These are phyloP conservation scores for Ceratocystis cacaofunesta DNA, from an alignment of 2,329 filamentous ascomycete species.

Conservation along the genomic window DNA sequence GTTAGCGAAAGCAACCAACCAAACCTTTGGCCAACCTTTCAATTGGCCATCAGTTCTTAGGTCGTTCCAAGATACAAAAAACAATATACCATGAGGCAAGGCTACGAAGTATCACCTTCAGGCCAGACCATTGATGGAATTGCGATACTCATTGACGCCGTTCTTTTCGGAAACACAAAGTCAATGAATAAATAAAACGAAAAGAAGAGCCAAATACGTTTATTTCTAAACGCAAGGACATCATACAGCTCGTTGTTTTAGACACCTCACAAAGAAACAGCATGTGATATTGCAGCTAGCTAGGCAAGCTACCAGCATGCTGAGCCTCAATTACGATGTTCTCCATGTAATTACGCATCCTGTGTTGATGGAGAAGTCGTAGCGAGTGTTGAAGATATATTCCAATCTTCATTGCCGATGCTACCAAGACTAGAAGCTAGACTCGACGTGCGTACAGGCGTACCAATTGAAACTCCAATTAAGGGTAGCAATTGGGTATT, in stretches of 20 bases:
- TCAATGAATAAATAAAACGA: neutral
- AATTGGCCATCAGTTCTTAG: neutral
- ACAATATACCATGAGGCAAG: neutral
- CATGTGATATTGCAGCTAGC: neutral
- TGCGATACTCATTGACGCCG: neutral
- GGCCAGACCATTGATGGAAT: neutral
- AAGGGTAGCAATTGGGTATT: neutral
- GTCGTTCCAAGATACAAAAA: neutral
- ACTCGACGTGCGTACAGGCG: neutral
- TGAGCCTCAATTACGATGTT: neutral
- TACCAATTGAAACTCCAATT: neutral
- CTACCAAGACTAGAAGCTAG: neutral
- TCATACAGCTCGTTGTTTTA: neutral
- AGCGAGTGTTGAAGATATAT: neutral
- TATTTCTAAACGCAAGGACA: neutral
- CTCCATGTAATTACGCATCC: neutral
- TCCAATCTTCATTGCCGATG: neutral
- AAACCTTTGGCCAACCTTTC: neutral
- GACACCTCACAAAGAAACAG: neutral
- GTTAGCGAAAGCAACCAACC: neutral
- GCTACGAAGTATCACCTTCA: neutral
- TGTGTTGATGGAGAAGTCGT: neutral
- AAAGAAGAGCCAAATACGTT: neutral
- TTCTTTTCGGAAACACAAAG: neutral
- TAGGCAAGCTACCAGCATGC: too few relatives aligned